Conservation (phyloP, 306 rosid species). For the Acacia crassicarpa region DNA sequence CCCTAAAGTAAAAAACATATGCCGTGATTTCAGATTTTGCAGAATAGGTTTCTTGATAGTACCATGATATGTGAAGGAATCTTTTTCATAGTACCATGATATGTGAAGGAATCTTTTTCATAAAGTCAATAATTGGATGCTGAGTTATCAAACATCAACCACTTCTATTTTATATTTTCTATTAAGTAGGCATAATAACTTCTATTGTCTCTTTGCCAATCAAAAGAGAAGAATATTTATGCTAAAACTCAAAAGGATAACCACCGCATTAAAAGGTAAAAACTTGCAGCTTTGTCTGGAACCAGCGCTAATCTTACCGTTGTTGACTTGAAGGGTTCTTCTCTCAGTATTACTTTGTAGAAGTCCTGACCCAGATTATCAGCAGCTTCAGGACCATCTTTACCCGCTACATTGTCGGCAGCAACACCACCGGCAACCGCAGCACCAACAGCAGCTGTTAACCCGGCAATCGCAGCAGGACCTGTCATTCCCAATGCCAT, state of each 20-base stretch:
- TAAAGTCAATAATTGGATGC: neutral
- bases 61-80: neutral
- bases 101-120: neutral
- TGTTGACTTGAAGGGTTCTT: constrained; percentile 96
- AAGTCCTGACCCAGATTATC: constrained; percentile 77
- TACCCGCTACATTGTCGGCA: constrained; percentile 57
- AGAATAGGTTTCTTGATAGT: neutral
- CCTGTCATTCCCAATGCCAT: constrained; percentile 78
- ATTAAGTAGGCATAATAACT: neutral
- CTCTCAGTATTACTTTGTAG: constrained; percentile 74
- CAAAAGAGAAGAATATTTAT: neutral
- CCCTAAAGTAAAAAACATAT: neutral
- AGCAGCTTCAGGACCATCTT: constrained; percentile 77
- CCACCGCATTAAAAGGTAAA: neutral
- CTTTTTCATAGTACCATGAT: neutral
- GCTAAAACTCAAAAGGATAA: neutral
- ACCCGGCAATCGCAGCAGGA: constrained; percentile 81
- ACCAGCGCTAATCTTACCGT: constrained; percentile 54
- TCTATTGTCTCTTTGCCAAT: constrained; percentile 9
- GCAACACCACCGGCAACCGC: constrained; percentile 80
- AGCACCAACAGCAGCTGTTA: constrained; percentile 92
- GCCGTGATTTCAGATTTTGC: neutral
- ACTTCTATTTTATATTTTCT: neutral
- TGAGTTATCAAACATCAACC: neutral
- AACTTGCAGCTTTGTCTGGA: constrained; percentile 5